Conservation (phyloP, 1,284 basidiomycete species). For the Nidula niveotomentosa region DNA sequence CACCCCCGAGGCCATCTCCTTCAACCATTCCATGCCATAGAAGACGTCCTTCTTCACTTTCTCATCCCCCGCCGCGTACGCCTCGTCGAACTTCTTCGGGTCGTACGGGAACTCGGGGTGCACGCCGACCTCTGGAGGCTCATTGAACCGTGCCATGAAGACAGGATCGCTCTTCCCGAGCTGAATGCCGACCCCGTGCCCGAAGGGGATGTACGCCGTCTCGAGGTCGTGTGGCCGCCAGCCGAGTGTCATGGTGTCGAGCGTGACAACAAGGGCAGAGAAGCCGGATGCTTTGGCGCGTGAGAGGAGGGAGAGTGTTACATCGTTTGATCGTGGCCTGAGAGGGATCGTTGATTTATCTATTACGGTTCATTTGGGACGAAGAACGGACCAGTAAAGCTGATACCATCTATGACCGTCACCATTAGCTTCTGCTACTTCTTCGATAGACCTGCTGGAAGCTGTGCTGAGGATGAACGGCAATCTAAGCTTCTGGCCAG, state of each 20-base stretch:
- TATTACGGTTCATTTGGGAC: not conserved
- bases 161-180: slow-evolving; percentile 68
- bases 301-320: slow-evolving; percentile 63
- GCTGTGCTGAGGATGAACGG: slow-evolving; percentile 77
- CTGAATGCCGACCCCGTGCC: slow-evolving; percentile 58
- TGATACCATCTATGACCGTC: slow-evolving; percentile 74
- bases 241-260: slow-evolving; percentile 66
- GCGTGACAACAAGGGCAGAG: slow-evolving; percentile 66
- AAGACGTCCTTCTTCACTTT: slow-evolving; percentile 33
- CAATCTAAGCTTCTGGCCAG: slow-evolving; percentile 61
- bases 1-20: slow-evolving; percentile 55
- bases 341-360: not conserved
- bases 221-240: slow-evolving; percentile 71
- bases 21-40: slow-evolving; percentile 55
- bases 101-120: slow-evolving; percentile 60
- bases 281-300: slow-evolving; percentile 68
- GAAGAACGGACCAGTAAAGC: slow-evolving; percentile 61
- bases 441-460: slow-evolving; percentile 69
- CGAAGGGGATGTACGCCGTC: slow-evolving; percentile 59
- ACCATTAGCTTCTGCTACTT: slow-evolving; percentile 67
- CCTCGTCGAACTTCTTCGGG: slow-evolving; percentile 36
- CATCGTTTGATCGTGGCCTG: slow-evolving; percentile 58
- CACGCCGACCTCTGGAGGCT: slow-evolving; percentile 38
- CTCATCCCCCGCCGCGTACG: slow-evolving; percentile 43
- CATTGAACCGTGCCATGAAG: slow-evolving; percentile 57